phyloP scores from a whole-genome alignment of 805 yeast genomes.

The Jamesozyma spencerorum region DNA sequence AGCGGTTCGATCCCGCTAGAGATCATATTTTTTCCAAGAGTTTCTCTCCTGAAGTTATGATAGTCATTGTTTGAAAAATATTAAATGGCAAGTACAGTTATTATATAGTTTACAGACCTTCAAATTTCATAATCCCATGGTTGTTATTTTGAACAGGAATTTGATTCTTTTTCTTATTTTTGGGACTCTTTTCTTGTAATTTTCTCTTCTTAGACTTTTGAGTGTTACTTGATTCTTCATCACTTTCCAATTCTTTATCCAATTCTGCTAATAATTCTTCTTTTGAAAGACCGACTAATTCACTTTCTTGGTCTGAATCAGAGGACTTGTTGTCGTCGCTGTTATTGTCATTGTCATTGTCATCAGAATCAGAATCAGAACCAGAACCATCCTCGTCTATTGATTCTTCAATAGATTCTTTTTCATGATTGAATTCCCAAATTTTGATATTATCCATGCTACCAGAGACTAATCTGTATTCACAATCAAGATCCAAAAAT shows the following conservation, averaged over 20 bases:
- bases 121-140: slow-evolving; percentile 59
- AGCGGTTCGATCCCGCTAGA: slow-evolving; percentile 32
- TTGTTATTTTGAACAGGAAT: slow-evolving; percentile 18
- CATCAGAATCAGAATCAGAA: slow-evolving; percentile 17
- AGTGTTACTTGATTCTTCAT: slow-evolving; percentile 8
- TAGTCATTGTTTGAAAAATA: not conserved
- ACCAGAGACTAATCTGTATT: slow-evolving; percentile 69
- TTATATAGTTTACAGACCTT: slow-evolving; percentile 36
- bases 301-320: slow-evolving; percentile 8
- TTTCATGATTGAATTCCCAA: slow-evolving; percentile 44
- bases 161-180: slow-evolving; percentile 11
- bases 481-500: slow-evolving; percentile 66
- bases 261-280: slow-evolving; percentile 29
- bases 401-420: not conserved
- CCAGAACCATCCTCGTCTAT: slow-evolving; percentile 6
- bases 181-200: slow-evolving; percentile 3
- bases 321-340: slow-evolving; percentile 16
- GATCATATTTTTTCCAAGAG: slow-evolving; percentile 16
- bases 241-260: slow-evolving; percentile 19
- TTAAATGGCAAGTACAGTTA: not conserved
- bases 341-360: slow-evolving; percentile 11
- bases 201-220: slow-evolving; percentile 3
- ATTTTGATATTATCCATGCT: slow-evolving; percentile 76
- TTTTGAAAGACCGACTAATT: slow-evolving; percentile 18
- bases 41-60: not conserved